phyloP scores from a whole-genome alignment of 768 basidiomycete genomes.

The Peribolospora kevripleyi region DNA sequence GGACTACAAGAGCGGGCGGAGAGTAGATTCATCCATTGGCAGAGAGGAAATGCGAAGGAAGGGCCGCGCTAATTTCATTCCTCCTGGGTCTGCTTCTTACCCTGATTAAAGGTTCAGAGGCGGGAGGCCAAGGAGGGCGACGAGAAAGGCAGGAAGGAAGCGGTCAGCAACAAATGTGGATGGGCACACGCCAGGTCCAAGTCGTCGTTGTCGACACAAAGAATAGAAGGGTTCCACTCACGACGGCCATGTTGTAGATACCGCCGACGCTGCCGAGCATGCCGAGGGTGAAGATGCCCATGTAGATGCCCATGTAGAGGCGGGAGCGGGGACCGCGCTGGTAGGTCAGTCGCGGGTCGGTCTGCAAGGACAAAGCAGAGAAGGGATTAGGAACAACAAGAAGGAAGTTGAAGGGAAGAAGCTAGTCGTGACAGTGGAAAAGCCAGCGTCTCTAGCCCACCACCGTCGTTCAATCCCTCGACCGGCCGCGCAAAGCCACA shows the following conservation, averaged over 20 bases:
- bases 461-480: not conserved
- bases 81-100: too few relatives aligned
- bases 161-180: too few relatives aligned
- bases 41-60: too few relatives aligned
- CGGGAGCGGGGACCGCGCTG: conserved; percentile 4
- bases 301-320: not conserved
- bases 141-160: too few relatives aligned
- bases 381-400: conserved; percentile 19
- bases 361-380: not conserved
- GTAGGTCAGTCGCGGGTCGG: conserved; percentile 12
- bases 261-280: not conserved
- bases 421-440: not conserved
- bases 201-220: too few relatives aligned
- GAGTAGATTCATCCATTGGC: too few relatives aligned
- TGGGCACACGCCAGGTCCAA: too few relatives aligned
- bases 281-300: not conserved
- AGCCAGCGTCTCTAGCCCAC: not conserved
- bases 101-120: too few relatives aligned
- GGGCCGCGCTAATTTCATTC: too few relatives aligned
- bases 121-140: too few relatives aligned
- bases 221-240: conserved; percentile 17
- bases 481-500: too few relatives aligned
- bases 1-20: too few relatives aligned
- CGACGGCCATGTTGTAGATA: not conserved
- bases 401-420: conserved; percentile 14